These are phyloP conservation scores for Cordyceps pruinosa DNA, from an alignment of 2,329 filamentous ascomycete species.

Conservation along the genomic window DNA sequence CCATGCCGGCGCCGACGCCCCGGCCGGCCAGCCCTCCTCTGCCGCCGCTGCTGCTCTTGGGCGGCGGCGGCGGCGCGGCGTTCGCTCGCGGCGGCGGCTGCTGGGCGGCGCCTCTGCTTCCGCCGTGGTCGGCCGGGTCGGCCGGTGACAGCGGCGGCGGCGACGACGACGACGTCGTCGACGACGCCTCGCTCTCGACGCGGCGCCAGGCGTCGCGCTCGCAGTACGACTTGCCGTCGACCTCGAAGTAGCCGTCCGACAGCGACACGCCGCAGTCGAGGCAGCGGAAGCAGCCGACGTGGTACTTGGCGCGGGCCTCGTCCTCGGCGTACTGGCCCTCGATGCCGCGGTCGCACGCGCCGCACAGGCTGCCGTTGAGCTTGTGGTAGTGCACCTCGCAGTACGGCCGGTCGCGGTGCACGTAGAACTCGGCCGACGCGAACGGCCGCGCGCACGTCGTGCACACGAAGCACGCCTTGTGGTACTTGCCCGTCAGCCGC, in stretches of 20 bases:
- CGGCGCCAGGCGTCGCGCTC: conserved; percentile 72
- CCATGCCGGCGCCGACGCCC: conserved; percentile 9
- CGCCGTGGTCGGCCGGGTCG: conserved; percentile 1
- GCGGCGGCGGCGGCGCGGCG: neutral
- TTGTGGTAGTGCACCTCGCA: conserved; percentile 91
- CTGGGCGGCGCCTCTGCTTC: neutral
- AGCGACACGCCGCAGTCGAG: conserved; percentile 68
- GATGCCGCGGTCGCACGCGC: conserved; percentile 73
- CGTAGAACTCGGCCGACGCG: conserved; percentile 84
- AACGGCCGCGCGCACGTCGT: conserved; percentile 76
- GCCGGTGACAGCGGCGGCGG: neutral
- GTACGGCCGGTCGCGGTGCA: conserved; percentile 78
- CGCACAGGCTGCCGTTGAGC: conserved; percentile 80
- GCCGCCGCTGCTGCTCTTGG: neutral
- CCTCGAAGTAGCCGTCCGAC: conserved; percentile 84
- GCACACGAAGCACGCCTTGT: conserved; percentile 93
- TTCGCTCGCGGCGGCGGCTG: neutral
- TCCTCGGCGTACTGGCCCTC: conserved; percentile 93
- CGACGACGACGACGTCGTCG: no score
- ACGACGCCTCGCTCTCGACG: conserved; percentile 32
- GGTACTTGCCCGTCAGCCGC: conserved; percentile 84
- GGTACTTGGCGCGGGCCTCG: conserved; percentile 69
- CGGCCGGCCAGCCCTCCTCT: conserved; percentile 4
- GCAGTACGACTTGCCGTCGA: conserved; percentile 73
- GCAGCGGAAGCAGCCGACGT: conserved; percentile 81